Evolutionary conservation across 371 early-diverging fungal species (phyloP), one percentile per base, ranked within the genome.

Genomic region (Blyttiomyces sp.): DNA sequence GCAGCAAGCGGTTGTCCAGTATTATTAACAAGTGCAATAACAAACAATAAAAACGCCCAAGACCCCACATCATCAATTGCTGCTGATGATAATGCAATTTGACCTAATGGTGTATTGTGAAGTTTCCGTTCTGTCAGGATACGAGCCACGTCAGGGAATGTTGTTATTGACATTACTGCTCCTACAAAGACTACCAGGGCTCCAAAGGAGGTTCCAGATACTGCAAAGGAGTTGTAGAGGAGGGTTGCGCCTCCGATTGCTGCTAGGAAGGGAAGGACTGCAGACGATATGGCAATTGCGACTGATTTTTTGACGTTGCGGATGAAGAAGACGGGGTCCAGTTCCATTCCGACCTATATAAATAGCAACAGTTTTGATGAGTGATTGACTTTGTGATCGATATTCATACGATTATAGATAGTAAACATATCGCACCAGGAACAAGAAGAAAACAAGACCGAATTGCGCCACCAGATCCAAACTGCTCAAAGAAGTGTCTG

Each of bases 61-160:
- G 93, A 87, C 28, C 84, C 80, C 32, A 88, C 86, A 57, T 94
- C 95, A 68, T 90, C 91, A 13, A 91, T 79, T 17, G 91, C 80
- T 0, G 91, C 92, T n/a, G 89, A 85, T 17, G 89, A 83, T 68
- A 94, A 85, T 2, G 92, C 83, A 39, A 86, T 73, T 17, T 82
- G 77, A 0, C 93, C 95, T 0, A 93, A 90, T 26, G 71, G 72
- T 30, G 93, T 92, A 13, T 80, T 73, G 34, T 92, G 67, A 44
- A 93, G 68, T 52, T 89, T 87, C 30, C 88, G 78, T 64, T 92
- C 93, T 0, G 89, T 87, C 48, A 94, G 72, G 46, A 94, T 92
- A 56, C 95, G 88, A 0, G 91, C 95, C 34, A 94, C 76, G 16
- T 92, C 92, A 0, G 93, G 95, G 61, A 92, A 93, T 0, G 93